These are phyloP conservation scores for Pseudopyricularia cyperi DNA, from an alignment of 2,329 filamentous ascomycete genomes.

Conservation along the genomic window DNA sequence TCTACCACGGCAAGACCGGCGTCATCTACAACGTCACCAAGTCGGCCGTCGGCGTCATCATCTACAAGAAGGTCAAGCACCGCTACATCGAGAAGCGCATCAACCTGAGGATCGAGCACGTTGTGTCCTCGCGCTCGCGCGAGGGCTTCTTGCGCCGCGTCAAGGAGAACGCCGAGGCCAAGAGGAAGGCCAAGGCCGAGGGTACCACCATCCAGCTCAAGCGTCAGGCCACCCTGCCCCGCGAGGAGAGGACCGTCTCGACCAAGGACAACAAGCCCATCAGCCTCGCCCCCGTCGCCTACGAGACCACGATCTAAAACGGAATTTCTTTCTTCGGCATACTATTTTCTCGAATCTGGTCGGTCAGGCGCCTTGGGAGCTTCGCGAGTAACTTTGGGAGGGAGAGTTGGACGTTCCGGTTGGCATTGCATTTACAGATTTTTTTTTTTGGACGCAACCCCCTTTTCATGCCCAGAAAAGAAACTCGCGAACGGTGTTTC, in stretches of 20 bases:
- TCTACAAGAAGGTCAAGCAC: constrained; percentile 99
- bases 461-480: not conserved
- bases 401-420: not conserved
- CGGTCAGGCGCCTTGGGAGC: not conserved
- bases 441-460: not conserved
- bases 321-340: constrained; percentile 14
- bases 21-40: constrained; percentile 99
- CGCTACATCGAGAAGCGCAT: constrained; percentile 99
- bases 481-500: not conserved
- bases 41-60: constrained; percentile 93
- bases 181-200: constrained; percentile 83
- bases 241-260: constrained; percentile 54
- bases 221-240: constrained; percentile 71
- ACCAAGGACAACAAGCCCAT: constrained; percentile 14
- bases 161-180: constrained; percentile 88
- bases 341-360: constrained; percentile 20
- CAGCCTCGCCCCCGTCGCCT: constrained; percentile 42
- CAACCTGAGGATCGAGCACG: constrained; percentile 98
- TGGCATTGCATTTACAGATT: not conserved
- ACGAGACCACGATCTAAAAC: constrained; percentile 94
- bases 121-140: constrained; percentile 84
- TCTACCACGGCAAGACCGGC: constrained; percentile 99
- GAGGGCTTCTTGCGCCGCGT: constrained; percentile 95
- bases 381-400: not conserved
- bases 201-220: constrained; percentile 85